These are phyloP conservation scores for Globisporangium okanoganense DNA, from an alignment of 352 stramenopile species.

Conservation along the genomic window DNA sequence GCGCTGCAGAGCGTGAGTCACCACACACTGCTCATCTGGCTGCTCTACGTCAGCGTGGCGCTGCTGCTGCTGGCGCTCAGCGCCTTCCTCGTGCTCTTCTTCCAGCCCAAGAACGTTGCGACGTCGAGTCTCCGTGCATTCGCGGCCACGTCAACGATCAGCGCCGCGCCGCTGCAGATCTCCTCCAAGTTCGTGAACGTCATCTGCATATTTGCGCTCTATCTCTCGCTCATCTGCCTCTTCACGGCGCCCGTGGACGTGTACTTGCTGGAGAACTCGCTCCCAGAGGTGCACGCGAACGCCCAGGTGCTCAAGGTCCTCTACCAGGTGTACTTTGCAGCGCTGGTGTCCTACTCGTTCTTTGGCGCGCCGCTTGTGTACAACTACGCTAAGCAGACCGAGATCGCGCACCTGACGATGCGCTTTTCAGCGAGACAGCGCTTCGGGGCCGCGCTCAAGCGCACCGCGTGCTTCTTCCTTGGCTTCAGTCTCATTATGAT, in stretches of 20 bases:
- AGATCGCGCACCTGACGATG: constrained; percentile 80
- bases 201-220: constrained; percentile 69
- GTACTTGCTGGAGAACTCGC: constrained; percentile 67
- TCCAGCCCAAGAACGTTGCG: constrained; percentile 51
- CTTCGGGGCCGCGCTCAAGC: constrained; percentile 59
- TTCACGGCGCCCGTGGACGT: constrained; percentile 81
- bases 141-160: constrained; percentile 50
- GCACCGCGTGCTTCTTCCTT: constrained; percentile 72
- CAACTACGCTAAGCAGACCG: constrained; percentile 81
- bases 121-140: constrained; percentile 52
- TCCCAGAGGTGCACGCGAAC: constrained; percentile 57
- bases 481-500: constrained; percentile 60
- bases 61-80: constrained; percentile 55
- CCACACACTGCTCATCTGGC: constrained; percentile 45
- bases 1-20: constrained; percentile 24
- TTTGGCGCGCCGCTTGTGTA: constrained; percentile 69
- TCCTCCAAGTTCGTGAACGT: constrained; percentile 67
- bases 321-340: constrained; percentile 72
- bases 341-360: constrained; percentile 62
- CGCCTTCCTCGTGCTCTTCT: constrained; percentile 50
- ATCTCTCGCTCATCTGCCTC: constrained; percentile 66
- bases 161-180: constrained; percentile 49
- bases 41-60: constrained; percentile 61
- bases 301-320: constrained; percentile 46
- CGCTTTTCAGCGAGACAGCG: constrained; percentile 49